Evolutionary conservation across 176 grass and related monocot genomes (phyloP).

Genomic region (Carex littledalei): DNA sequence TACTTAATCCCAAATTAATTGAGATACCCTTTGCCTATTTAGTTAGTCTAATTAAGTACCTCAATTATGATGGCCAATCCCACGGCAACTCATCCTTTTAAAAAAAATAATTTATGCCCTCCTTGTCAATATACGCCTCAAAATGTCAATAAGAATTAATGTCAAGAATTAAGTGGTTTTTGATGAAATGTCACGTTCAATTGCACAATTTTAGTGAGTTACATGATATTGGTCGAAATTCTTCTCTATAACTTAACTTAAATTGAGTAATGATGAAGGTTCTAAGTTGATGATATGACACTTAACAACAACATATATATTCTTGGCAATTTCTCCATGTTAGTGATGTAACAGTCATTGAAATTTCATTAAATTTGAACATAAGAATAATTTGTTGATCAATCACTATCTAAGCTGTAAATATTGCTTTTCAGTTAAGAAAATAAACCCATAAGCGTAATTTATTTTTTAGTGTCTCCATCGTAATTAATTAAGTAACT

Average conservation of each 20-base stretch:
- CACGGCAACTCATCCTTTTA: constrained; percentile 2
- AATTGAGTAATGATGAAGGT: constrained; percentile 17
- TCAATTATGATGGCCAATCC: background rate
- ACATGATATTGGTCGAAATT: background rate
- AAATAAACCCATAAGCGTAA: background rate
- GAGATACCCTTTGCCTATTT: background rate
- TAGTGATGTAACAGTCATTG: constrained; percentile 18
- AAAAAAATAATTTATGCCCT: background rate
- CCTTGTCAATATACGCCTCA: background rate
- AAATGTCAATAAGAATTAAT: background rate
- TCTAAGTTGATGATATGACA: constrained; percentile 10
- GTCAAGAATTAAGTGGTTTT: background rate
- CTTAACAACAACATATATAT: constrained; percentile 26
- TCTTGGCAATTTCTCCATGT: constrained; percentile 6
- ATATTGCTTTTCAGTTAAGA: constrained; percentile 16
- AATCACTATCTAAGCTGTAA: constrained; percentile 12
- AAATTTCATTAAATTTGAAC: constrained; percentile 19
- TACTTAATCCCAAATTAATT: background rate
- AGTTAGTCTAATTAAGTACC: background rate
- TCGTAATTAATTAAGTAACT: background rate
- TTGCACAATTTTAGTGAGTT: background rate
- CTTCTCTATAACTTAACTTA: background rate
- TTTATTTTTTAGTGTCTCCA: background rate
- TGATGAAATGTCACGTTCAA: constrained; percentile 5
- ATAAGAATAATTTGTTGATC: constrained; percentile 12